Evolutionary conservation across 768 basidiomycete genomes (phyloP), one percentile per base, ranked within the genome.

Genomic region (Lactarius deliciosus): DNA sequence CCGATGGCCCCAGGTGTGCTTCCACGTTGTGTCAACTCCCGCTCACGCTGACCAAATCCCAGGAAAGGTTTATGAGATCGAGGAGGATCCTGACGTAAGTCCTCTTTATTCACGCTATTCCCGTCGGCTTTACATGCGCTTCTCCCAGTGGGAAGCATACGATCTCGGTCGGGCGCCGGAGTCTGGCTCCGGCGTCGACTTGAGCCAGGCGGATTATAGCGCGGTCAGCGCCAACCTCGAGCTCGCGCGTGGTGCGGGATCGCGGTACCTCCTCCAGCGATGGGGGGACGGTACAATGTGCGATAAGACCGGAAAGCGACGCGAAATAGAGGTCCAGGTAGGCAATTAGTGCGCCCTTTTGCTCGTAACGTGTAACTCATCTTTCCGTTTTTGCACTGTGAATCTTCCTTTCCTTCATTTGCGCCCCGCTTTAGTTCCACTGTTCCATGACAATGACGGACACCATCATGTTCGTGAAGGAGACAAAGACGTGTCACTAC

Each of bases 251-350:
- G 87, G 81, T n/a, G 81, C 92, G 43, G 91, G 91, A 63, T 91
- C 91, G 15, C 87, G 90, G 58, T 99, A 98, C 79, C 89, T 99
- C 59, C 90, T 94, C 13, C 94, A 97, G 74, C 84, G 89, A 70
- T 94, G 93, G 93, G 84, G 86, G 60, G 92, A 93, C 72, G 97
- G 97, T 22, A 96, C 93, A 6, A 76, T 86, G 59, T 99, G 97
- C 77, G 96, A 98, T 79, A 95, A 92, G 81, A 96, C 93, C 3
- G 90, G 90, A 16, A 85, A 84, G 77, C 83, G 83, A 63, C 88
- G 97, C 68, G 92, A 94, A 79, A 89, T 96, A 53, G 96, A 99
- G 82, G 89, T 99, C 38, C 97, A 99, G 87, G 94, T 91, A 69
- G 71, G 84, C 76, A 41, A 68, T 64, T 69, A 60, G 60, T 68